Evolutionary conservation across 2,329 filamentous ascomycete genomes (phyloP), one percentile per base, ranked within the genome.

Genomic region (Penicillium thymicola): DNA sequence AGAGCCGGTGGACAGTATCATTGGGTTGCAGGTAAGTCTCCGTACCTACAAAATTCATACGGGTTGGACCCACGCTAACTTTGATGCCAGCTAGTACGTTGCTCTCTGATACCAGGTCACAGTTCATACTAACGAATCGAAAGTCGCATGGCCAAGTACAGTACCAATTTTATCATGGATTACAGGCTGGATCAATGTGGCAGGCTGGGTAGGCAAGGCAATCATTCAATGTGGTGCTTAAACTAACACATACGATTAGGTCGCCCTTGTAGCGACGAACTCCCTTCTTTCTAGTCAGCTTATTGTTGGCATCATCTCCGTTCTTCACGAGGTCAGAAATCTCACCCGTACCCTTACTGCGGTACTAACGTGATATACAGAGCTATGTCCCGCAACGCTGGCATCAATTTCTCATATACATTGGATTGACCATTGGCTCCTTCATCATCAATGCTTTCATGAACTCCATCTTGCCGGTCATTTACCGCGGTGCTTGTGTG

Each of bases 381-480:
- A 59, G 30, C 55, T 90, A 87, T 67, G 76, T 78, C 21, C 57
- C 81, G 3, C 72, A 86, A 64, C 65, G 82, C 3, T 90, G 87
- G 85, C 87, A 90, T 63, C 84, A 89, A 63, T 90, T 90, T 69
- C 76, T 90, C 10, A 86, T 90, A 46, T 90, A 89, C 69, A 79
- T 88, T 42, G 85, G 73, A 5, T 84, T 85, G 67, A 86, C 82
- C 0, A 54, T 85, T 10, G 72, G 82, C 5, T 84, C 86, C 2
- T 83, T 89, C 55, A 54, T 82, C 37, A 75, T 89, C 67, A 90
- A 90, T 61, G 83, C 83, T 1, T 89, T 89, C 64, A 76, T 81
- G 66, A 87, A 85, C 62, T 75, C 78, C 0, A 67, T 86, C 7
- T 76, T 91, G 1, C 87, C 87, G 0, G 76, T 81, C 6, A 78